Evolutionary conservation across 176 grass and related monocot genomes (phyloP), one percentile per base, ranked within the genome.

Genomic region (Avena insularis): DNA sequence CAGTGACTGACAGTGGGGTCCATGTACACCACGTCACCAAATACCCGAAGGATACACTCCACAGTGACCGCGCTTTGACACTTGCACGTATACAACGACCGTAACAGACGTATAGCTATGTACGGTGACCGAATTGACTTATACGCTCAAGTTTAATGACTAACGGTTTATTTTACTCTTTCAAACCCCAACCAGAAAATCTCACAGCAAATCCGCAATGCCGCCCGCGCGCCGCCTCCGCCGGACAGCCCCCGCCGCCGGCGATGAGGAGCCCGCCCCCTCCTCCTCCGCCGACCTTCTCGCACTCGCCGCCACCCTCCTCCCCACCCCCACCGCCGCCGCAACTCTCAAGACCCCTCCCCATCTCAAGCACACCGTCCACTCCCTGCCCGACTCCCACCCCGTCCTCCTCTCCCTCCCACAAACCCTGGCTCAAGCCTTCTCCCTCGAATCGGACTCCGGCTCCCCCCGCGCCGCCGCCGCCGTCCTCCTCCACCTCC

Each of bases 401-500:
- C 83, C 81, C 36, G 48, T 78, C 80, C 87, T 90, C 83, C 65
- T 89, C 58, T 62, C 87, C 46, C 92, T 83, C 23, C 91, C 85
- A 4, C 75, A 78, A 47, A 48, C 86, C 43, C 69, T 84, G 50
- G 63, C 83, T 17, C 63, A 10, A 35, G 86, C 81, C 43, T 14
- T 35, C 77, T 78, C 80, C 75, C 68, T 51, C 40, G 49, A 72
- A 86, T 4, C 71, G 25, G 55, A 38, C n/a, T 13, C 53, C 23
- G 67, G 4, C 60, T 54, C 81, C 10, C 21, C 55, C 2, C 89
- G 86, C 65, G 86, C 92, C 71, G 86, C 92, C 68, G 47, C 2
- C 68, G 84, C 90, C 27, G 78, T 86, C 56, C 79, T 98, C 59
- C 87, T 89, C 78, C 86, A 89, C 57, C 91, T 95, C 71, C 94